phyloP scores from a whole-genome alignment of 148 eudicot species.

The Polygonum aviculare region DNA sequence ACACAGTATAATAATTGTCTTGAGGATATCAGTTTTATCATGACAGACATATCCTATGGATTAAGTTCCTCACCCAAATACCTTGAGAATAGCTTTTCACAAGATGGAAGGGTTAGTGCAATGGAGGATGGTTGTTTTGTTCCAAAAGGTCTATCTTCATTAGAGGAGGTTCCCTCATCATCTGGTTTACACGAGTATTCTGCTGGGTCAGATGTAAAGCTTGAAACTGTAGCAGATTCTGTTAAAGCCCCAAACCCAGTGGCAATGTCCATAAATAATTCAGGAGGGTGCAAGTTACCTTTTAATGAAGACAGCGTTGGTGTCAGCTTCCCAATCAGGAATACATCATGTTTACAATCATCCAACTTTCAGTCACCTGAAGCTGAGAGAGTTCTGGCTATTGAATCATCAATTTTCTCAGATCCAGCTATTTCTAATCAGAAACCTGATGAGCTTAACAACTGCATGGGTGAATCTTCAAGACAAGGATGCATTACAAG shows the following conservation, averaged over 20 bases:
- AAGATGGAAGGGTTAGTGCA: constrained; percentile 29
- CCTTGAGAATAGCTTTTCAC: constrained; percentile 29
- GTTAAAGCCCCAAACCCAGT: neutral
- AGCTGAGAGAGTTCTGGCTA: constrained; percentile 20
- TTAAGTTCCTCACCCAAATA: constrained; percentile 29
- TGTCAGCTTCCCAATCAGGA: constrained; percentile 6
- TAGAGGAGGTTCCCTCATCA: constrained; percentile 37
- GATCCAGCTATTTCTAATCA: constrained; percentile 16
- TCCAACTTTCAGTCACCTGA: constrained; percentile 39
- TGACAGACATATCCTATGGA: constrained; percentile 46
- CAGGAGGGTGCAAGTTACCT: constrained; percentile 18
- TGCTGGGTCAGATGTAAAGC: constrained; percentile 22
- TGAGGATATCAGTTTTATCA: constrained; percentile 35
- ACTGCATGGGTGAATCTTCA: constrained; percentile 23
- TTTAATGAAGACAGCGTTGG: constrained; percentile 13
- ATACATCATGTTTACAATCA: constrained; percentile 11
- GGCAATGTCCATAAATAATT: neutral
- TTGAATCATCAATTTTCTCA: constrained; percentile 25
- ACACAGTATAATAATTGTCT: constrained; percentile 28
- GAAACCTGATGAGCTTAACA: constrained; percentile 25
- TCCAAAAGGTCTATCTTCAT: constrained; percentile 32
- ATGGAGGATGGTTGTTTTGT: constrained; percentile 30
- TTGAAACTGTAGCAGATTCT: constrained; percentile 23
- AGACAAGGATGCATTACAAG: constrained; percentile 28
- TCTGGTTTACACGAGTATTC: constrained; percentile 31